Evolutionary conservation across 495 filamentous ascomycete species (phyloP), one percentile per base, ranked within the genome.

Genomic region (Xylaria scruposa): DNA sequence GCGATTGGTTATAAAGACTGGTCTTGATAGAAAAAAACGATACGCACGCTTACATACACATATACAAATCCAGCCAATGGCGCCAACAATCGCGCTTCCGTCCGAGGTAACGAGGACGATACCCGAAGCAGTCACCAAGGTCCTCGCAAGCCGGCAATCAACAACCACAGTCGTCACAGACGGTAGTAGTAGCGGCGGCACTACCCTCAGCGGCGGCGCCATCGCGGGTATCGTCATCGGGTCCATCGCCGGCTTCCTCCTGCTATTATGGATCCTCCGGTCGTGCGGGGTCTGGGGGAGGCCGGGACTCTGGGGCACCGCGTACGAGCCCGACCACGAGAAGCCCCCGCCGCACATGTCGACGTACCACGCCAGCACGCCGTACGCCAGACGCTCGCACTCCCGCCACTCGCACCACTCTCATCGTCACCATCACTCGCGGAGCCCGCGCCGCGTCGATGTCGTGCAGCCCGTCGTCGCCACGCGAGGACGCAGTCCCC

Each of bases 151-250:
- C 6, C 74, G 74, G 8, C 72, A 76, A 67, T 62, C 40, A 3
- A 76, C 76, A 3, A 78, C 74, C 15, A 76, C 76, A 3, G 76
- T 78, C 68, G 51, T 78, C 47, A 66, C 68, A 17, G 67, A 26
- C 67, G 21, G 10, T 42, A 15, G 19, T 59, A 15, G 40, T 59
- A 24, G 56, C 15, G 9, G 31, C 10, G 40, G 19, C 15, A 80
- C 77, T n/a, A 85, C 79, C 19, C 80, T 90, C 19, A 81, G 80
- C 24, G 83, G 87, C 21, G 88, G 88, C 29, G 87, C 80, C 1
- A 89, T 90, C 53, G 88, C 88, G 0, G 88, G 88, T 51, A 89
- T 90, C 70, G 88, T 90, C 62, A 84, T 90, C 74, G 88, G 88
- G 44, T 84, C 85, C 26, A 86, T 90, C 62, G 86, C 78, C 60